phyloP scores from a whole-genome alignment of 306 rosid genomes.

The Hylodesmum podocarpum region DNA sequence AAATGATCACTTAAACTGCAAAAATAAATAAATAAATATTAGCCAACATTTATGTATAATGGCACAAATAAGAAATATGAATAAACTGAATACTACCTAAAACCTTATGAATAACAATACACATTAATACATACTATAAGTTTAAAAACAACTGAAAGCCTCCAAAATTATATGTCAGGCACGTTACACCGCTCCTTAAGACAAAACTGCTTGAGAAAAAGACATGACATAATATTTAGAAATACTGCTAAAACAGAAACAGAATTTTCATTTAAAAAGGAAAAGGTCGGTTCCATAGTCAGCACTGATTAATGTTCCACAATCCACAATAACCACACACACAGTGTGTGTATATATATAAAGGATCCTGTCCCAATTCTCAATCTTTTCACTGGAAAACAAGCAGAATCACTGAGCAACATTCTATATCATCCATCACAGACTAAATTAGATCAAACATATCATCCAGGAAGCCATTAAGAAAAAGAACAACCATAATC shows the following conservation, averaged over 20 bases:
- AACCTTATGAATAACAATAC: background rate
- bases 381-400: background rate
- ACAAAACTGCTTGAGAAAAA: conserved; percentile 5
- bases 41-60: background rate
- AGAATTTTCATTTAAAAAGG: background rate
- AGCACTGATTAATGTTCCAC: background rate
- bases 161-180: background rate
- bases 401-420: too few species aligned
- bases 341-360: background rate
- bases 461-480: background rate
- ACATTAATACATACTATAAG: background rate
- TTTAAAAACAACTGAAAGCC: conserved; percentile 19
- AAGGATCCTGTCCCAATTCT: background rate
- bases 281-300: background rate
- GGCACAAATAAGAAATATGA: background rate
- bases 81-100: background rate
- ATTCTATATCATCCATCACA: background rate
- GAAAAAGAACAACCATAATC: background rate
- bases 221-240: background rate
- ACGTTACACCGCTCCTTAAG: background rate
- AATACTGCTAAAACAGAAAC: background rate
- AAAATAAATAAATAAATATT: background rate
- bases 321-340: background rate
- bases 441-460: background rate
- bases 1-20: conserved; percentile 17